Percentiles rank a stretch among this genome's conserved stretches.
Evolutionary conservation across 1,284 basidiomycete genomes (phyloP).

Genomic region (Ustilago curta): DNA sequence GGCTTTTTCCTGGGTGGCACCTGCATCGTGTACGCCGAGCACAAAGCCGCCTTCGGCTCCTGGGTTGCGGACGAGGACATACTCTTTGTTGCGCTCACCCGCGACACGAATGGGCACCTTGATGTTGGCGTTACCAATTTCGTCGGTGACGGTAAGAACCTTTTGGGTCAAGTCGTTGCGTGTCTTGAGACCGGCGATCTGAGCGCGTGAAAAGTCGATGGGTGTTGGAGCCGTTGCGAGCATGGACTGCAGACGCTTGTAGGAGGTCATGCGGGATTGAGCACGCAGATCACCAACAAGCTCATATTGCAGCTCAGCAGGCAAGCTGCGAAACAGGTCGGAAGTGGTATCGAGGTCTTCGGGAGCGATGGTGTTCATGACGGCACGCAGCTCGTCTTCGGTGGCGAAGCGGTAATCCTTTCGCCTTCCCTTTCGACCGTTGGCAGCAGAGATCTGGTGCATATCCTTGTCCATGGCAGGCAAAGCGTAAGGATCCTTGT

Average conservation of each 20-base stretch:
- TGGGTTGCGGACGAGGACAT: conserved; percentile 91
- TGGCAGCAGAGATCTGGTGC: conserved; percentile 36
- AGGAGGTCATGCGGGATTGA: conserved; percentile 92
- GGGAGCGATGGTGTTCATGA: conserved; percentile 64
- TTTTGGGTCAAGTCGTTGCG: conserved; percentile 94
- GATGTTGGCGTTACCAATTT: conserved; percentile 85
- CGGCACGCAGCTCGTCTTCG: conserved; percentile 60
- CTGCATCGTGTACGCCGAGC: conserved; percentile 84
- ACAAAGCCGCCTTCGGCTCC: conserved; percentile 88
- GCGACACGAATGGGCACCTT: conserved; percentile 93
- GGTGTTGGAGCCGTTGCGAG: conserved; percentile 82
- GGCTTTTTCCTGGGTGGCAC: conserved; percentile 80
- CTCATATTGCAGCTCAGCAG: conserved; percentile 97
- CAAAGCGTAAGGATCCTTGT: conserved; percentile 67
- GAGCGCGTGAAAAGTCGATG: conserved; percentile 93
- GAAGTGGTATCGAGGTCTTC: conserved; percentile 66
- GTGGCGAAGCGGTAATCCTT: conserved; percentile 67
- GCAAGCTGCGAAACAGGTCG: conserved; percentile 81
- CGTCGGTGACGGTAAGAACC: conserved; percentile 89
- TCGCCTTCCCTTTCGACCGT: conserved; percentile 39
- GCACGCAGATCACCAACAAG: conserved; percentile 94
- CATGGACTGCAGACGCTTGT: conserved; percentile 92
- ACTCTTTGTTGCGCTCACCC: conserved; percentile 91
- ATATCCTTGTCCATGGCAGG: conserved; percentile 62
- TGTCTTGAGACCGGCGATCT: conserved; percentile 81